These are phyloP conservation scores for Cyclostephanos invisitatus DNA, from an alignment of 108 stramenopile species.

Conservation along the genomic window DNA sequence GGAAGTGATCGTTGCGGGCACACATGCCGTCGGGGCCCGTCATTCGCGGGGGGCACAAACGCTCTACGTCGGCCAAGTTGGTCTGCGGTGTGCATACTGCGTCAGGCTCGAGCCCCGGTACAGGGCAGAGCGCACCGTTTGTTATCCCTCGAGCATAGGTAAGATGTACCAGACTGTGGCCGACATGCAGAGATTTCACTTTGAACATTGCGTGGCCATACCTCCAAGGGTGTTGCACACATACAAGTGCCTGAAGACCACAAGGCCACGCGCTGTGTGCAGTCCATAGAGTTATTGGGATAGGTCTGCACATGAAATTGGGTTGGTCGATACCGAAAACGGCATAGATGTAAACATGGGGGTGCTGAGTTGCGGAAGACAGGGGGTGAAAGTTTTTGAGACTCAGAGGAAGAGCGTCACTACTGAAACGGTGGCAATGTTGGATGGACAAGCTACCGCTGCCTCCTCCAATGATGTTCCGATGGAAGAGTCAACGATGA, in stretches of 20 bases:
- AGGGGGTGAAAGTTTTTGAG: constrained; percentile 13
- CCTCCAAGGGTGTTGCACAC: constrained; percentile 62
- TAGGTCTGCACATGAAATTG: constrained; percentile 73
- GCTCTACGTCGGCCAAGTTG: constrained; percentile 76
- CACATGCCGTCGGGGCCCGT: constrained; percentile 71
- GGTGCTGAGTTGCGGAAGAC: background rate
- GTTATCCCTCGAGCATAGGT: constrained; percentile 72
- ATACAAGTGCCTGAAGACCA: constrained; percentile 83
- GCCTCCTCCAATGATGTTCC: background rate
- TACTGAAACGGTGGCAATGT: constrained; percentile 13
- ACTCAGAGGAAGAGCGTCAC: constrained; percentile 24
- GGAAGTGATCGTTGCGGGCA: constrained; percentile 79
- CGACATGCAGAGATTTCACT: constrained; percentile 91
- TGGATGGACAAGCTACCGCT: background rate
- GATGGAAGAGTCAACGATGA: no score
- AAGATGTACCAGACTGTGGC: constrained; percentile 82
- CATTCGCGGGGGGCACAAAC: constrained; percentile 87
- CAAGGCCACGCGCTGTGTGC: constrained; percentile 76
- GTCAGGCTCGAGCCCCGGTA: constrained; percentile 72
- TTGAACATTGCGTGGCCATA: constrained; percentile 81
- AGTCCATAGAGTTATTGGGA: constrained; percentile 88
- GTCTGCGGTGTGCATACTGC: constrained; percentile 86
- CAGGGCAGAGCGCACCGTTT: constrained; percentile 84
- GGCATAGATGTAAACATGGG: constrained; percentile 57
- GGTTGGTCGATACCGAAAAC: constrained; percentile 71